phyloP scores from a whole-genome alignment of 108 stramenopile genomes.

The Pseudonitzschia pungens region DNA sequence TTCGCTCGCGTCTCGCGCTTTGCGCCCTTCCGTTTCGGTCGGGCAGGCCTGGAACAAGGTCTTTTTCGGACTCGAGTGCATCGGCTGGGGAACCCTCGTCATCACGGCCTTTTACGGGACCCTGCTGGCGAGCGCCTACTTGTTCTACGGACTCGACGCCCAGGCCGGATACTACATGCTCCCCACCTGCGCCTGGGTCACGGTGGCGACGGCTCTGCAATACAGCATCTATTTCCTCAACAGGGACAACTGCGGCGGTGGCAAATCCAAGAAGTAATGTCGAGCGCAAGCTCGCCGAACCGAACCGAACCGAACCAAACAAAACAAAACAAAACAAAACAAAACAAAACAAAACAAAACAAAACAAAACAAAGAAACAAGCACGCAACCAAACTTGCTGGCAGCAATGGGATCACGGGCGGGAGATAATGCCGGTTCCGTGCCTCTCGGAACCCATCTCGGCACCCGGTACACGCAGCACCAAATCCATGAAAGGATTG shows the following conservation, averaged over 20 bases:
- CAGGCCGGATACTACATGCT: slow-evolving; percentile 56
- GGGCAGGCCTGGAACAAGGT: slow-evolving; percentile 58
- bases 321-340: no score
- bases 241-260: not conserved
- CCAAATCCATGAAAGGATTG: no score
- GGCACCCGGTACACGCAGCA: no score
- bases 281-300: no score
- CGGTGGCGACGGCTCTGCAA: slow-evolving; percentile 63
- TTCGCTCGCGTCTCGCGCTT: not conserved
- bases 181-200: slow-evolving; percentile 70
- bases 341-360: no score
- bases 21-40: not conserved
- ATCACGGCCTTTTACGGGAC: slow-evolving; percentile 54
- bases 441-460: no score
- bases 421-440: no score
- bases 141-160: slow-evolving; percentile 50
- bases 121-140: slow-evolving; percentile 44
- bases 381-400: no score
- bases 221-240: slow-evolving; percentile 48
- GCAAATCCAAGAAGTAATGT: no score
- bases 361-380: no score
- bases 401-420: no score
- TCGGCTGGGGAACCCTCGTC: slow-evolving; percentile 50
- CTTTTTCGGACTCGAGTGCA: slow-evolving; percentile 70
- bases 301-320: no score